Conservation (phyloP, 2,329 filamentous ascomycete species). For the Neonectria coccinea region DNA sequence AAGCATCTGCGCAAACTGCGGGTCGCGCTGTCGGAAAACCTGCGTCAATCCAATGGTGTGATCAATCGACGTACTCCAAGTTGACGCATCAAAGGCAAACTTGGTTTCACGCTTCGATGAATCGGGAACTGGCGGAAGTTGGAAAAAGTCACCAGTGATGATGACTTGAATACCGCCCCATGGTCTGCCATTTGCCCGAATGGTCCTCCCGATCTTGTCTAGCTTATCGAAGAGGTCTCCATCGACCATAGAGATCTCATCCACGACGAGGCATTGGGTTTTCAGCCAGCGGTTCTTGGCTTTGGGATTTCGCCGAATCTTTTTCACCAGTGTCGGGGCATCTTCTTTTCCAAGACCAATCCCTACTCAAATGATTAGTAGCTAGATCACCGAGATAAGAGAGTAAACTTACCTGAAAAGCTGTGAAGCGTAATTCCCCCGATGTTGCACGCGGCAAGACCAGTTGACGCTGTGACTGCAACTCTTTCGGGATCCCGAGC, state of each 20-base stretch:
- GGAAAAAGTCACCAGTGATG: slow-evolving; percentile 98
- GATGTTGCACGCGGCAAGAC: slow-evolving; percentile 95
- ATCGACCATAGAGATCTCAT: slow-evolving; percentile 99
- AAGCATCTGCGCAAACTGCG: slow-evolving; percentile 89
- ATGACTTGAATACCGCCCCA: slow-evolving; percentile 97
- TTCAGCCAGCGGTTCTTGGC: slow-evolving; percentile 89
- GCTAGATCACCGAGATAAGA: neutral
- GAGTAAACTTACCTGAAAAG: slow-evolving; percentile 74
- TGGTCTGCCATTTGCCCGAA: slow-evolving; percentile 90
- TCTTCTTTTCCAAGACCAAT: slow-evolving; percentile 96
- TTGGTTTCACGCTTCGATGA: slow-evolving; percentile 74
- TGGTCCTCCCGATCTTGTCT: slow-evolving; percentile 83
- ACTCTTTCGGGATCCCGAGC: slow-evolving; percentile 82
- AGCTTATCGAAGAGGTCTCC: slow-evolving; percentile 97
- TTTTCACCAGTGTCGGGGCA: slow-evolving; percentile 83
- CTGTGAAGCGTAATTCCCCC: slow-evolving; percentile 96
- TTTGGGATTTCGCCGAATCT: slow-evolving; percentile 89
- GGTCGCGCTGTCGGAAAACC: slow-evolving; percentile 95
- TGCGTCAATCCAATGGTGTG: slow-evolving; percentile 96
- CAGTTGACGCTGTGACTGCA: slow-evolving; percentile 94
- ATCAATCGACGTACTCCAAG: slow-evolving; percentile 92
- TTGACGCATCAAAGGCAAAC: slow-evolving; percentile 92
- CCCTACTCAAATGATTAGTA: slow-evolving; percentile 39
- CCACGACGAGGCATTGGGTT: slow-evolving; percentile 88
- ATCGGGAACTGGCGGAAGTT: slow-evolving; percentile 93